These are phyloP conservation scores for Botrytis byssoidea DNA, from an alignment of 2,329 filamentous ascomycete genomes.

Conservation along the genomic window DNA sequence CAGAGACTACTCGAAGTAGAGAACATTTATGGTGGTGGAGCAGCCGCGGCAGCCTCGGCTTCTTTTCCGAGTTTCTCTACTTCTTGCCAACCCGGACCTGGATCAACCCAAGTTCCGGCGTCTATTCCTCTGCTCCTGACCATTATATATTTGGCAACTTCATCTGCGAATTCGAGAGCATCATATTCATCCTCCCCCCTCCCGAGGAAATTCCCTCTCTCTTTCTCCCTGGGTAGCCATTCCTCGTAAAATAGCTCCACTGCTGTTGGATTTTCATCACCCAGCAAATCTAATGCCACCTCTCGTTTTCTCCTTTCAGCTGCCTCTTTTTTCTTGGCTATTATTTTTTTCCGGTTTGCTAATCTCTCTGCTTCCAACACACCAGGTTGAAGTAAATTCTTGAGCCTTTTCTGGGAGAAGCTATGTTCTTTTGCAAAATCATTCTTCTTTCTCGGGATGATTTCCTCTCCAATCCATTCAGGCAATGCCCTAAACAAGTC, in stretches of 20 bases:
- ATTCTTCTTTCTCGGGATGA: not conserved
- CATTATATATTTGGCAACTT: not conserved
- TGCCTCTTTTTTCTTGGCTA: not conserved
- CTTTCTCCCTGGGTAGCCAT: not conserved
- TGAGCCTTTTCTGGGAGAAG: not conserved
- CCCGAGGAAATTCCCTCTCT: not conserved
- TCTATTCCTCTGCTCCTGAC: not conserved
- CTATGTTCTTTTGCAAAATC: not conserved
- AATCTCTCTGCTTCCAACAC: not conserved
- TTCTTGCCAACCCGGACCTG: not conserved
- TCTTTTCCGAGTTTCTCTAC: not conserved
- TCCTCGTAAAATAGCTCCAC: not conserved
- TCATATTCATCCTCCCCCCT: no score
- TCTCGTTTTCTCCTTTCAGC: no score
- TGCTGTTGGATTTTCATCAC: no score
- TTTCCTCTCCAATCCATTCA: not conserved
- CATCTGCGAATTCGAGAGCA: accelerated
- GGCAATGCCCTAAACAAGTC: constrained; percentile 4
- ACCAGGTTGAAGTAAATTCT: not conserved
- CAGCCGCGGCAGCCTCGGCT: no score
- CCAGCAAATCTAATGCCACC: accelerated
- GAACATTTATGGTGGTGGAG: not conserved
- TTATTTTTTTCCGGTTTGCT: not conserved
- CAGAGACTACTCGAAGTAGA: not conserved
- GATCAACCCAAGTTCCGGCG: not conserved